phyloP scores from a whole-genome alignment of 345 rosid genomes.

The Microthlaspi erraticum region DNA sequence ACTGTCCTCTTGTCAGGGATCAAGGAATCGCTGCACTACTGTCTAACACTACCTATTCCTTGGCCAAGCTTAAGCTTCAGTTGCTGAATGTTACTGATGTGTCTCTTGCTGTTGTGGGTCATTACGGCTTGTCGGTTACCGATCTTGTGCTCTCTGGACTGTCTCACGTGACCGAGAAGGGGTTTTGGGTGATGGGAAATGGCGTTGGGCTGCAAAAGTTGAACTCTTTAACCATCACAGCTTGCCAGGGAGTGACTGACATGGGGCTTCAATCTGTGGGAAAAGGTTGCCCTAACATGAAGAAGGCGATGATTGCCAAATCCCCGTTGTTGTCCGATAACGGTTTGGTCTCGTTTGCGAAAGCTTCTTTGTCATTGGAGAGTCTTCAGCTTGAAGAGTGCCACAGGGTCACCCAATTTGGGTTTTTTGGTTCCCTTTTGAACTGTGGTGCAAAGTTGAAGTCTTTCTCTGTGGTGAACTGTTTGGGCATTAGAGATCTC shows the following conservation, averaged over 20 bases:
- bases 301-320: slow-evolving; percentile 57
- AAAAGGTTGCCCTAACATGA: slow-evolving; percentile 84
- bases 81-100: slow-evolving; percentile 73
- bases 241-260: slow-evolving; percentile 83
- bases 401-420: slow-evolving; percentile 90
- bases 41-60: slow-evolving; percentile 53
- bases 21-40: slow-evolving; percentile 77
- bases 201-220: slow-evolving; percentile 85
- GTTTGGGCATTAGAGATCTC: slow-evolving; percentile 74
- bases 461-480: slow-evolving; percentile 67
- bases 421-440: slow-evolving; percentile 74
- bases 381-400: slow-evolving; percentile 88
- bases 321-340: slow-evolving; percentile 71
- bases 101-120: slow-evolving; percentile 87
- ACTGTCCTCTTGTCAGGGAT: slow-evolving; percentile 83
- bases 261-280: slow-evolving; percentile 74
- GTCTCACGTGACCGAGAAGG: slow-evolving; percentile 70
- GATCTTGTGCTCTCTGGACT: slow-evolving; percentile 72
- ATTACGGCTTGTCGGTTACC: slow-evolving; percentile 75
- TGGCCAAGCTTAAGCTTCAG: slow-evolving; percentile 78
- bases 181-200: slow-evolving; percentile 97
- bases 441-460: slow-evolving; percentile 75
- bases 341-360: slow-evolving; percentile 78
- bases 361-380: slow-evolving; percentile 69
- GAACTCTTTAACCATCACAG: slow-evolving; percentile 61